Evolutionary conservation across 1,284 basidiomycete genomes (phyloP), one percentile per base, ranked within the genome.

Genomic region (Sutorius eximius): DNA sequence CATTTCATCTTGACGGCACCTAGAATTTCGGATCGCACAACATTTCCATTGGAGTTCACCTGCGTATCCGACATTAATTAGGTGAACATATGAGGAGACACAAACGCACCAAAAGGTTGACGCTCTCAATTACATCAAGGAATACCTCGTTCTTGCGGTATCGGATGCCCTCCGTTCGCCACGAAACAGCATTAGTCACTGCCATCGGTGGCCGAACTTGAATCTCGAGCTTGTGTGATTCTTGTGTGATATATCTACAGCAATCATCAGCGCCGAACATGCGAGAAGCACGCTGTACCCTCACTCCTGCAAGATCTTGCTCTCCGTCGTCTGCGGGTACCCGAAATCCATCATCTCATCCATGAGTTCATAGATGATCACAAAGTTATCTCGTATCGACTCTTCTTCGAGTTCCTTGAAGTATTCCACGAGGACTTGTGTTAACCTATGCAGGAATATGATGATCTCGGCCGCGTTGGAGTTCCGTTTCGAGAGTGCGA

Each of bases 311-410:
- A 99, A 75, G 65, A 99, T 99, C 81, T 99, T 99, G 80, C 91
- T 95, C 78, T 99, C 97, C 22, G 97, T 99, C 29, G 97, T 99
- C 73, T 99, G 97, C 0, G 96, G 96, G 71, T 93, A 98, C 13
- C 97, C 97, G 76, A 98, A 99, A 77, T 99, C 96, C 95, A 99
- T 98, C 94, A 99, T 98, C 79, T 99, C 96, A 70, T 99, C 97
- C 76, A 99, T 82, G 49, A 99, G 83, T 71, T 97, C 95, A 71
- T 95, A 97, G 52, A 98, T 96, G 72, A 97, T 95, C 51, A 97
- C 95, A 71, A 98, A 98, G 73, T 99, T 99, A 75, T 99, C 97
- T 16, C 96, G 83, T 71, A 99, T 98, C 37, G 93, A 96, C 77
- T 99, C 97, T 68, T 99, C 97, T 73, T 99, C 97, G 18, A 99